Conservation (phyloP, 1,284 basidiomycete genomes). For the Sanghuangporus baumii region DNA sequence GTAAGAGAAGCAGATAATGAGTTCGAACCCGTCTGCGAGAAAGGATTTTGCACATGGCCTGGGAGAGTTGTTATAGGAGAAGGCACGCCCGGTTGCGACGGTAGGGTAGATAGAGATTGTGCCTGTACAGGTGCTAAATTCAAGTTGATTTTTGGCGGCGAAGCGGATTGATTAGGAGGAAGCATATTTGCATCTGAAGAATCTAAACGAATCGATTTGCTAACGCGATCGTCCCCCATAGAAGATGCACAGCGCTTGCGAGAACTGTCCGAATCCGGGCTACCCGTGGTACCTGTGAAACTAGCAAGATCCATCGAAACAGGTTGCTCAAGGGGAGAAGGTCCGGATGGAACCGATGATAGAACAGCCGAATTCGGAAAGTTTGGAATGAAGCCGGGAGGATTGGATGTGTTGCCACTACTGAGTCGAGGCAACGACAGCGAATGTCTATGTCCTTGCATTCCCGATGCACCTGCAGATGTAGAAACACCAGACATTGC, state of each 20-base stretch:
- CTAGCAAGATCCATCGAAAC: slow-evolving; percentile 3
- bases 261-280: slow-evolving; percentile 18
- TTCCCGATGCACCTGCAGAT: neutral
- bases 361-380: slow-evolving; percentile 7
- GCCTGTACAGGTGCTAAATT: neutral
- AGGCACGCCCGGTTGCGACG: neutral
- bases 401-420: neutral
- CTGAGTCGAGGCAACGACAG: slow-evolving; percentile 12
- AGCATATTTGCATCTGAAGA: slow-evolving; percentile 17
- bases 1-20: slow-evolving; percentile 5
- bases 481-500: neutral
- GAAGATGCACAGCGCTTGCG: slow-evolving; percentile 22
- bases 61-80: slow-evolving; percentile 5
- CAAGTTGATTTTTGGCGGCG: slow-evolving; percentile 17
- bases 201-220: slow-evolving; percentile 15
- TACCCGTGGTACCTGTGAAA: slow-evolving; percentile 3
- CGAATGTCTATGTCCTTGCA: slow-evolving; percentile 10
- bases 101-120: slow-evolving; percentile 1
- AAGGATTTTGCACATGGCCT: neutral
- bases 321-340: slow-evolving; percentile 6
- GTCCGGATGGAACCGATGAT: slow-evolving; percentile 2
- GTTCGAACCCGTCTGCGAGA: neutral
- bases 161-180: slow-evolving; percentile 24
- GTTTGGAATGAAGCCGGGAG: slow-evolving; percentile 14
- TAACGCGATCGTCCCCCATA: slow-evolving; percentile 12